phyloP scores from a whole-genome alignment of 169 alveolate genomes.

The Ichthyophthirius multifiliis region DNA sequence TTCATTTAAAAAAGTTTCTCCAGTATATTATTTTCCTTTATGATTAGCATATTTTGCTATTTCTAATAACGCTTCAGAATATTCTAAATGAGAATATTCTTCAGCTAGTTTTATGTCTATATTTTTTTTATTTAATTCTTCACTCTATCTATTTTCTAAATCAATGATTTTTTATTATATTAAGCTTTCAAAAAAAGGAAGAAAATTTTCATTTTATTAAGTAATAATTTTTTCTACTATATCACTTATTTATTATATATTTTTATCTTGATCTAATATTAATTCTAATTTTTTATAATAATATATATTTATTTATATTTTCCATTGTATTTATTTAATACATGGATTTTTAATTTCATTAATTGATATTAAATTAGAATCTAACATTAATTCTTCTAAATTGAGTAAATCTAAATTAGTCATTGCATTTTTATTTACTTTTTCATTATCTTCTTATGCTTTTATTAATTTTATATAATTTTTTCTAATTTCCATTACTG shows the following conservation, averaged over 20 bases:
- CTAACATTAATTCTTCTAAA: not conserved
- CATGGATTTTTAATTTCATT: constrained; percentile 3
- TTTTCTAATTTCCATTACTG: not conserved
- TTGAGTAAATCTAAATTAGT: not conserved
- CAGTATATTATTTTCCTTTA: not conserved
- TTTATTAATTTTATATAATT: not conserved
- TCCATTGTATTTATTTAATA: too few relatives aligned
- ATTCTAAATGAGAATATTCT: not conserved
- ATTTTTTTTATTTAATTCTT: not conserved
- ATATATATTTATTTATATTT: too few relatives aligned
- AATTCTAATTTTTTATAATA: not conserved
- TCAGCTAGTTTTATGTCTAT: not conserved
- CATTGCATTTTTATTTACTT: not conserved
- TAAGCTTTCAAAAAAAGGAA: not conserved
- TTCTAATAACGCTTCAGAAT: not conserved
- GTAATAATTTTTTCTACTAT: not conserved
- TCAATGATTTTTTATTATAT: not conserved
- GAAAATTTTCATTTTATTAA: not conserved
- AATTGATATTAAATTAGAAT: not conserved
- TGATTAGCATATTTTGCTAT: not conserved
- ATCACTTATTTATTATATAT: not conserved
- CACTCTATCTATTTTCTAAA: too few relatives aligned
- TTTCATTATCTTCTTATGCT: not conserved
- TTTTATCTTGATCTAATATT: not conserved
- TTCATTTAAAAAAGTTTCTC: not conserved